Evolutionary conservation across 768 basidiomycete genomes (phyloP), one percentile per base, ranked within the genome.

Genomic region (Termitomyces sp.): DNA sequence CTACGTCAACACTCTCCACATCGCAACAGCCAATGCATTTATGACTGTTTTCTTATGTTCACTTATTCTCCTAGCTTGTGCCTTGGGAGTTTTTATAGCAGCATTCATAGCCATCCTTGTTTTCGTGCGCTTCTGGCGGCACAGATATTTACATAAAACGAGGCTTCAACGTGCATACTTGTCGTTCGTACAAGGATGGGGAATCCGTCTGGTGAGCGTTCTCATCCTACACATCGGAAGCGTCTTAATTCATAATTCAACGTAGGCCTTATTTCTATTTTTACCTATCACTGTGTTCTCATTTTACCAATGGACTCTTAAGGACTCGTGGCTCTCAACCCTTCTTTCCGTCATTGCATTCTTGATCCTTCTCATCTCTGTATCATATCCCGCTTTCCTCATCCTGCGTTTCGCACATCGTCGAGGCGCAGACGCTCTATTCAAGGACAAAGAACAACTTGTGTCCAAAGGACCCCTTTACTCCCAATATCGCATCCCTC

Each of bases 271-370:
- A n/a, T 71, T 91, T 45, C 72, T 79, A 26, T 76, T 85, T 62
- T 75, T 83, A 50, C 95, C 95, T 9, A 74, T 93, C 58, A 71
- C 85, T 60, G 82, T 89, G 60, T 92, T 97, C 63, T 77, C 84
- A 8, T 82, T 97, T 67, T 94, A 88, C 70, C 95, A 98, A 70
- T 98, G 95, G 92, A 91, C 90, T 0, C 76, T 95, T 61, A 75
- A 83, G 58, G 94, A 98, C 71, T 95, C 94, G 0, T 93, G 92
- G 88, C 78, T 96, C 2, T 82, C 93, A 0, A 80, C 86, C 63
- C 75, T 96, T 36, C 78, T 98, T 40, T 90, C 94, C 2, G 88
- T 89, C 58, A 65, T 95, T 57, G 70, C 81, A 12, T 74, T 95
- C 68, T 65, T 90, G 46, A 72, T 70, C 46, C 71, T 90, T 33